These are phyloP conservation scores for Sordaria brevicollis DNA, from an alignment of 495 filamentous ascomycete genomes.

Conservation along the genomic window DNA sequence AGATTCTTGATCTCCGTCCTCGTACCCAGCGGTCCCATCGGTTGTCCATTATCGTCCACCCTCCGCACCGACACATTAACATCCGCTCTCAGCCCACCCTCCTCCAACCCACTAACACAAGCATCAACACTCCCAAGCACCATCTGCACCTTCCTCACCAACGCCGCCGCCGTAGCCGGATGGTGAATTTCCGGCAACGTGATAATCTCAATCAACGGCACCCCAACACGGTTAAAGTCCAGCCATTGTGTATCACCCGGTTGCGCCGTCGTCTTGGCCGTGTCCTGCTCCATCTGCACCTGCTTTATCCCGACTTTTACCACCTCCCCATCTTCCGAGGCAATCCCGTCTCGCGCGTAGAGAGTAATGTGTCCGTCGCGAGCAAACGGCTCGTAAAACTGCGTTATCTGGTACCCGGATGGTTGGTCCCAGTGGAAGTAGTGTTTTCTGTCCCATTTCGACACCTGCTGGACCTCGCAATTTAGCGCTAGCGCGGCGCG, in stretches of 20 bases:
- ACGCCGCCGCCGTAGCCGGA: slow-evolving; percentile 73
- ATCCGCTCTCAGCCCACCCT: slow-evolving; percentile 83
- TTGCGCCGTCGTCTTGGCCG: slow-evolving; percentile 81
- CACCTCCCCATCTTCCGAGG: slow-evolving; percentile 52
- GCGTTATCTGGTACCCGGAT: slow-evolving; percentile 92
- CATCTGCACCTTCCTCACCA: slow-evolving; percentile 80
- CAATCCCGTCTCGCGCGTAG: slow-evolving; percentile 68
- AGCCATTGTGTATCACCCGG: slow-evolving; percentile 63
- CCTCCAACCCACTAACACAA: slow-evolving; percentile 82
- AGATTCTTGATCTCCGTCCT: slow-evolving; percentile 97
- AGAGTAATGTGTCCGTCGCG: slow-evolving; percentile 61
- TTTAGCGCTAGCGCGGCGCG: slow-evolving; percentile 78
- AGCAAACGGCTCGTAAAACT: slow-evolving; percentile 87
- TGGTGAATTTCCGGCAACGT: slow-evolving; percentile 78
- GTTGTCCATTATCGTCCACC: slow-evolving; percentile 20
- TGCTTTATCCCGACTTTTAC: slow-evolving; percentile 76
- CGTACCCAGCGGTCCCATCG: background rate
- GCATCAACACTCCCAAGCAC: slow-evolving; percentile 72
- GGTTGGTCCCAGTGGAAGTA: slow-evolving; percentile 99
- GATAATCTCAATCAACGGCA: slow-evolving; percentile 92
- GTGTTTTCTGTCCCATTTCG: slow-evolving; percentile 90
- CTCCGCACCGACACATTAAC: slow-evolving; percentile 85
- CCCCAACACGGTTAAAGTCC: slow-evolving; percentile 88
- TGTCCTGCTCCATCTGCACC: slow-evolving; percentile 95
- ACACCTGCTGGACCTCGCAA: slow-evolving; percentile 64